A percentile compares a stretch with the other conserved stretches of the same genome.
phyloP scores from a whole-genome alignment of 352 stramenopile species.

The Aphanomyces stellatus region DNA sequence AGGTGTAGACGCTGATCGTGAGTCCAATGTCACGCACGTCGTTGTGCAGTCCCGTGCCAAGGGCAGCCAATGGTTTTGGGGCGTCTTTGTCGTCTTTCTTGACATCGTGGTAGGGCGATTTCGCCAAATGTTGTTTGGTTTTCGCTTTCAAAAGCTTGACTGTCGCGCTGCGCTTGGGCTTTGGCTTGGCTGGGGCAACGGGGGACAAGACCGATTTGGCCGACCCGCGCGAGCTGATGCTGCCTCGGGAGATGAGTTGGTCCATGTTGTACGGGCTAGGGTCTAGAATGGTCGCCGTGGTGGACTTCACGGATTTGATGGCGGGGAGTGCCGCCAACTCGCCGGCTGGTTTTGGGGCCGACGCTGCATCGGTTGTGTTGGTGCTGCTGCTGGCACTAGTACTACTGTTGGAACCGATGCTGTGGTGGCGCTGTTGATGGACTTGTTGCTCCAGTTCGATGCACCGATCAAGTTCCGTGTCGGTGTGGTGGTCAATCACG shows the following conservation, averaged over 20 bases:
- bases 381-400: neutral
- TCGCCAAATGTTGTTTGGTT: neutral
- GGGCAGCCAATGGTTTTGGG: neutral
- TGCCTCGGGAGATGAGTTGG: neutral
- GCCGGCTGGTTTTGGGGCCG: neutral
- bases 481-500: slow-evolving; percentile 48
- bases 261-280: neutral
- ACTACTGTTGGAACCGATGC: neutral
- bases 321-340: neutral
- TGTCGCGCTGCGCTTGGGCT: slow-evolving; percentile 3
- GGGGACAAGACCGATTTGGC: neutral
- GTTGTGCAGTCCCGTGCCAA: neutral
- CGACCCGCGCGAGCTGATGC: neutral
- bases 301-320: neutral
- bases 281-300: neutral
- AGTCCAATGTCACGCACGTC: slow-evolving; percentile 59
- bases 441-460: slow-evolving; percentile 42
- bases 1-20: slow-evolving; percentile 58
- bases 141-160: slow-evolving; percentile 13
- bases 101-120: slow-evolving; percentile 7
- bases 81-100: neutral
- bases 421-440: slow-evolving; percentile 14
- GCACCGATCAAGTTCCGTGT: slow-evolving; percentile 44
- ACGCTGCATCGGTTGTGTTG: slow-evolving; percentile 19
- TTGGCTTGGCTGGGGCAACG: neutral